These are phyloP conservation scores for Boletus pseudo-olivaceus DNA, from an alignment of 768 basidiomycete genomes.

Conservation along the genomic window DNA sequence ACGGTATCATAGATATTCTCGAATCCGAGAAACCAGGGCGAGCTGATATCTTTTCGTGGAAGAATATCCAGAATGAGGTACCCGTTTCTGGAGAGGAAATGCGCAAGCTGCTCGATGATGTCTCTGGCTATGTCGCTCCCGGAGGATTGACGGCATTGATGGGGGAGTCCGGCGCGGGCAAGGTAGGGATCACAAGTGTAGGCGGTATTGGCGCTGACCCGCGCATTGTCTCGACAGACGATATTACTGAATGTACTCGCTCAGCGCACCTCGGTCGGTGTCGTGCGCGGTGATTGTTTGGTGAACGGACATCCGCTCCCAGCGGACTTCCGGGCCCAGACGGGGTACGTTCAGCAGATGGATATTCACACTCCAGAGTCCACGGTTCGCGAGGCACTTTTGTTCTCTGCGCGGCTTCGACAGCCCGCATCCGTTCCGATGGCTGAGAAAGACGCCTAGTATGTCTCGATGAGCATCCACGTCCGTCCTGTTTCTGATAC, in stretches of 20 bases:
- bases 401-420: constrained; percentile 76
- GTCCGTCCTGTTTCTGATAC: background rate
- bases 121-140: constrained; percentile 49
- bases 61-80: constrained; percentile 63
- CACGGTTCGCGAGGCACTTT: constrained; percentile 78
- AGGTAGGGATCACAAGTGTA: constrained; percentile 10
- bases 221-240: constrained; percentile 34
- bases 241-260: constrained; percentile 59
- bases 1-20: background rate
- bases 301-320: constrained; percentile 55
- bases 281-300: constrained; percentile 48
- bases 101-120: constrained; percentile 41
- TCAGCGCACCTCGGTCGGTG: constrained; percentile 44
- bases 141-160: constrained; percentile 51
- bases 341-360: constrained; percentile 59
- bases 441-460: constrained; percentile 79
- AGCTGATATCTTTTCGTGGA: constrained; percentile 77
- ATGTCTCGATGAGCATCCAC: constrained; percentile 25
- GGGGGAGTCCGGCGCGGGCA: constrained; percentile 39
- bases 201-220: background rate
- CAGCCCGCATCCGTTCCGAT: constrained; percentile 64
- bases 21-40: constrained; percentile 14
- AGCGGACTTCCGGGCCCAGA: constrained; percentile 61
- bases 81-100: constrained; percentile 35
- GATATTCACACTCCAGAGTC: constrained; percentile 73